Base-by-base conservation (phyloP, 2,329 filamentous ascomycete species). In the Cytospora piceae region DNA sequence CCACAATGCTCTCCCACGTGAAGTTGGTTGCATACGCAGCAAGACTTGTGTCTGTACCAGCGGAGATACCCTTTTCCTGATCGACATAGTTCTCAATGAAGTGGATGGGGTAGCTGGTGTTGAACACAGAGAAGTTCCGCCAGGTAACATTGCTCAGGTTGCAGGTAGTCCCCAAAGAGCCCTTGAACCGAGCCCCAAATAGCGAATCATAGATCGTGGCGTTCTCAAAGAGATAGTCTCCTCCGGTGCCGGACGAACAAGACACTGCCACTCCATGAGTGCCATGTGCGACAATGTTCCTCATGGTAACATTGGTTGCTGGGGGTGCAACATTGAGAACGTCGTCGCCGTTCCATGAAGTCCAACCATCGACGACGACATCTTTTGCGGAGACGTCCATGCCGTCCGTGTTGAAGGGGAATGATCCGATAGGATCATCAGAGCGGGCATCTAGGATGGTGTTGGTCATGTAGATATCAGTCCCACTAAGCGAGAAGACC, bases 391-490 rank as follows among this genome's bases (percentile, higher is more conserved):
- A 69, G 51, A 68, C 58, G 55, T 71, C 70, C 22, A 71, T 67
- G n/a, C 70, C 70, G 22, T 71, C 70, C 64, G 70, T 71, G 63
- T 71, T 71, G 61, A 71, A 70, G 7, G 69, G 69, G 51, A 71
- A 71, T 0, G 67, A 67, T 15, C 68, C 61, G 49, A 64, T 34
- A 14, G 56, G 37, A 20, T 64, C 63, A 20, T 63, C 51, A 0
- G 70, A 71, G 20, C 66, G 58, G 1, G 70, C 69, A 46, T 71
- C 69, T 27, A 71, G 63, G 2, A 62, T 60, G 22, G 69, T 71
- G 58, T 71, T 64, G 9, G 69, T 71, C 68, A 71, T 71, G 53
- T 65, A 64, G 17, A 71, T 68, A 39, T 70, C 59, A 7, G 60
- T 68, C 22, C 70, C 70, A 27, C 64, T 54, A 37, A 71, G 67